Evolutionary conservation across 1,284 basidiomycete species (phyloP).

Genomic region (Blastosporella zonata): DNA sequence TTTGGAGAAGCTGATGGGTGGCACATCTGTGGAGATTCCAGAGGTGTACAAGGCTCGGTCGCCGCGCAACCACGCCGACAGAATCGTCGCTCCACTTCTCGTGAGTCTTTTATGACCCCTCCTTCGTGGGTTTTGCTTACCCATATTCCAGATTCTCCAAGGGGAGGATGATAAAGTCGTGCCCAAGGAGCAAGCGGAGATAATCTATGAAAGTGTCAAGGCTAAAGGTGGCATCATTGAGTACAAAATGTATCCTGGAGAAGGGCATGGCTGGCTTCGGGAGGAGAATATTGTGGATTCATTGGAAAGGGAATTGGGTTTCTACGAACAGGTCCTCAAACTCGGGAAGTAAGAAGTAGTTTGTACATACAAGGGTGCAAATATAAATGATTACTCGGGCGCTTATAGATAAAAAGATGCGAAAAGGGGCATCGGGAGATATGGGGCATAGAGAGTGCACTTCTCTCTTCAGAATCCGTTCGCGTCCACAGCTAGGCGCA

Average conservation of each 20-base stretch:
- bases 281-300: conserved; percentile 43
- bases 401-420: neutral
- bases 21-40: conserved; percentile 41
- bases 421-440: neutral
- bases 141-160: conserved; percentile 44
- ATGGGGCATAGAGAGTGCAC: neutral
- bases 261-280: conserved; percentile 55
- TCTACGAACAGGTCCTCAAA: conserved; percentile 36
- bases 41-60: conserved; percentile 48
- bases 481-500: conserved; percentile 8
- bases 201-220: conserved; percentile 42
- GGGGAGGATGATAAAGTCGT: conserved; percentile 56
- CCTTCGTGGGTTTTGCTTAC: conserved; percentile 1
- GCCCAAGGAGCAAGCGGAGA: conserved; percentile 51
- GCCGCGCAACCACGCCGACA: conserved; percentile 48
- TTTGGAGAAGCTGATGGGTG: conserved; percentile 53
- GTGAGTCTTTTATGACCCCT: conserved; percentile 29
- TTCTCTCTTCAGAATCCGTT: conserved; percentile 4
- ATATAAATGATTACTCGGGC: neutral
- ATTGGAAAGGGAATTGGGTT: conserved; percentile 41
- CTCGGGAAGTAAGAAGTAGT: conserved; percentile 15
- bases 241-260: conserved; percentile 48
- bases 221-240: conserved; percentile 42
- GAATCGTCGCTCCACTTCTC: conserved; percentile 50
- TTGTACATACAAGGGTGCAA: neutral